Evolutionary conservation across 1,284 basidiomycete species (phyloP).

Genomic region (Paramarasmius palmivorus): DNA sequence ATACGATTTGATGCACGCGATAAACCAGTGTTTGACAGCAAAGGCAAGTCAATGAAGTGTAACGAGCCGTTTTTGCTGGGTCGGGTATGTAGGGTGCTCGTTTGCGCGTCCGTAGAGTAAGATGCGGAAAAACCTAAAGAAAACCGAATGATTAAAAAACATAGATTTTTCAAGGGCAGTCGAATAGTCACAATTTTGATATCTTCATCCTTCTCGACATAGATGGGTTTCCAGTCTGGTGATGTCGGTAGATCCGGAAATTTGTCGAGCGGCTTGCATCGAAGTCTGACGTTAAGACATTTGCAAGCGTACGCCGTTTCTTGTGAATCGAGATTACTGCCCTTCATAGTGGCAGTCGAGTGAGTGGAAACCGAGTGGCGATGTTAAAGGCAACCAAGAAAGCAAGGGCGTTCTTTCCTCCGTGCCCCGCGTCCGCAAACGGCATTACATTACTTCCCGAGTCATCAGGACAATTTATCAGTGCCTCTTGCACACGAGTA

Average conservation of each 20-base stretch:
- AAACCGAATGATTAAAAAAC: constrained; percentile 15
- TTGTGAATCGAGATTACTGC: not conserved
- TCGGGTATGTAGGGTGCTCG: constrained; percentile 45
- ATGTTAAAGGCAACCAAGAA: not conserved
- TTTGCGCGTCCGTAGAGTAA: constrained; percentile 66
- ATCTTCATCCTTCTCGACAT: constrained; percentile 62
- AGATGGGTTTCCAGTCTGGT: constrained; percentile 53
- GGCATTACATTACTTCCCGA: no score
- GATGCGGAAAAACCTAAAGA: constrained; percentile 62
- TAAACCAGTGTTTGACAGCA: constrained; percentile 67
- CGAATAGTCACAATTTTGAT: constrained; percentile 59
- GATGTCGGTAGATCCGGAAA: constrained; percentile 38
- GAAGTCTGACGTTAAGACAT: constrained; percentile 71
- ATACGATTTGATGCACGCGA: constrained; percentile 64
- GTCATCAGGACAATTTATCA: no score
- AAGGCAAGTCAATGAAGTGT: constrained; percentile 67
- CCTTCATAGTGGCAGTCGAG: not conserved
- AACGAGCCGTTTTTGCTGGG: constrained; percentile 52
- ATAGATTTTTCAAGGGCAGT: not conserved
- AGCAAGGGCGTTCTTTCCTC: not conserved
- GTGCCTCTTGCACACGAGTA: no score
- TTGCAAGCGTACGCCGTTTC: constrained; percentile 51
- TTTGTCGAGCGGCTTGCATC: constrained; percentile 22
- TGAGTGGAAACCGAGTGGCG: not conserved
- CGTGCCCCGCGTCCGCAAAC: no score